Evolutionary conservation across 2,329 filamentous ascomycete species (phyloP), one percentile per base, ranked within the genome.

Genomic region (Aspergillus pseudonomiae): DNA sequence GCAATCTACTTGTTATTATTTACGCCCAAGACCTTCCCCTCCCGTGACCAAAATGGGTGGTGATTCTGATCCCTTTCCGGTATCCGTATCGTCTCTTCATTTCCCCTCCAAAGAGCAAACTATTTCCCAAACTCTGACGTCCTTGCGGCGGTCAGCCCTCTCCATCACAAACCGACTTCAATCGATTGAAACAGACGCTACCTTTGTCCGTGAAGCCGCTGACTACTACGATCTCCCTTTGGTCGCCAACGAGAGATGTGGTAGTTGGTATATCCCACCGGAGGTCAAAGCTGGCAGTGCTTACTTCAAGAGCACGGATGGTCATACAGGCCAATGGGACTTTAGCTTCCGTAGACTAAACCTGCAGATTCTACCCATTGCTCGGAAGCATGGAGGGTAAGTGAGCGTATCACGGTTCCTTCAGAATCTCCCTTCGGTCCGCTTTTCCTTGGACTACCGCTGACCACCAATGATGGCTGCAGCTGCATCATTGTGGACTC

Each of bases 241-340:
- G 1, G 83, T 98, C 16, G 93, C 94, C 34, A 99, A 99, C 74
- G 94, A 98, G 81, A 87, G 95, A 64, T 98, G 95, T 76, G 95
- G 95, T 0, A 94, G 92, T 78, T 99, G 95, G 95, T 98, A 98
- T 76, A 91, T 98, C 30, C 79, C 81, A 3, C 89, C 89, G 0
- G 77, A 77, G 9, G 73, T 73, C 30, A 95, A 94, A 78, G 79
- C 75, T 1, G 91, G 87, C 36, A 93, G 91, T 68, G 92, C 91
- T 36, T 99, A 98, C 79, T 99, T 98, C 80, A 99, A 99, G 83
- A 96, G 92, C 79, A 99, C 95, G 2, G 95, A 99, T 79, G 95
- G 95, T 1, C 95, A 99, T 77, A 88, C 89, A 59, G 89, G 92
- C 10, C 89, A 96, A 73, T 99, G 95, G 95, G 87, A 89, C 65